Evolutionary conservation across 2,329 filamentous ascomycete genomes (phyloP), one percentile per base, ranked within the genome.

Genomic region (Pseudogymnoascus pannorum): DNA sequence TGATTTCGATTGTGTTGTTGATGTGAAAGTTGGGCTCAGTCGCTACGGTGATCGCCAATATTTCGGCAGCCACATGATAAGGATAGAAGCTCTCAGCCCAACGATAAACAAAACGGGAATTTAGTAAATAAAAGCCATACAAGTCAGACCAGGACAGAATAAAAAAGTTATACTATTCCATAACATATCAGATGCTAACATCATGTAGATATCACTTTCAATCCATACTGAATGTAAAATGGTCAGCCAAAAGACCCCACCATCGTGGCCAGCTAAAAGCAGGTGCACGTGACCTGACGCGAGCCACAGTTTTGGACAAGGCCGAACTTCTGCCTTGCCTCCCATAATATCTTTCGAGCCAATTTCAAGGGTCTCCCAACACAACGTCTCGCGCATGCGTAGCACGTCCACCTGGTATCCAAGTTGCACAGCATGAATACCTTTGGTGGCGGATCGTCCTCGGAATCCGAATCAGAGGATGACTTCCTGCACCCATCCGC

Each of bases 361-460:
- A 51, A 51, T 29, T 51, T 51, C 24, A 31, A 48, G 44, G 44
- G 24, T 29, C 44, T 5, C 44, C 11, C 44, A 29, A 18, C 44
- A 51, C 44, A 31, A 51, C 44, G 44, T 51, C 24, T 29, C 4
- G 36, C 26, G 9, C 38, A 40, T 20, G 48, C 26, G 18, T 16
- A 61, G 18, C 24, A 40, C 59, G 7, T 48, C 26, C 48, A 58
- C 16, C 35, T 18, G 14, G 22, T 14, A 58, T 35, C 31, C 16
- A 11, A 26, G 22, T 35, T 24, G 14, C 58, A 48, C 33, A 63
- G 36, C 31, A 71, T 71, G 69, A 66, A 67, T 38, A 67, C 69
- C 8, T 70, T 69, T 29, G 65, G 69, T 7, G 66, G 60, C 18
- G 64, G 62, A 24, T 72, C 70, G 2, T 73, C 71, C 9, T 68